Percentiles rank a stretch among this genome's conserved stretches.
Evolutionary conservation across 1,284 basidiomycete genomes (phyloP).

Genomic region (Apiotrichum akiyoshidainum): DNA sequence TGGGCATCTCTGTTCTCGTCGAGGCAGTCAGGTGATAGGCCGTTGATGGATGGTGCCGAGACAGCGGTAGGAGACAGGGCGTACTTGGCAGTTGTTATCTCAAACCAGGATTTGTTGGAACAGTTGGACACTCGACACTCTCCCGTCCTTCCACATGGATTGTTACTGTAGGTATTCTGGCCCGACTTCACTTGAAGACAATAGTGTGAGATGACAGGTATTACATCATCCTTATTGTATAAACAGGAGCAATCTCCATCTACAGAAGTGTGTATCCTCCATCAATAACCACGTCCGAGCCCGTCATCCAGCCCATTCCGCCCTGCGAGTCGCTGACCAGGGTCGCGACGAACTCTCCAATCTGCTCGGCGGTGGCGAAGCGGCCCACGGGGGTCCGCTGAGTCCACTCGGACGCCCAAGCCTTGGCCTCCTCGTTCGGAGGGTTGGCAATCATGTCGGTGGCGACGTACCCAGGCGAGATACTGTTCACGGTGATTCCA

Average conservation of each 20-base stretch:
- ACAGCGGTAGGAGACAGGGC: too few species aligned
- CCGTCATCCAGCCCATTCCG: constrained; percentile 44
- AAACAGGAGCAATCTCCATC: not conserved
- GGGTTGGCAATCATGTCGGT: constrained; percentile 50
- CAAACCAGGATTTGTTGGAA: too few species aligned
- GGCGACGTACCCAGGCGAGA: constrained; percentile 50
- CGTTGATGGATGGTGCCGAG: too few species aligned
- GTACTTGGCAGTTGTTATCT: too few species aligned
- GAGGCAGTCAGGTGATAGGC: too few species aligned
- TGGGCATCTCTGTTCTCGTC: too few species aligned
- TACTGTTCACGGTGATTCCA: constrained; percentile 46
- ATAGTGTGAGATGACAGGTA: too few species aligned
- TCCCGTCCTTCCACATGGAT: too few species aligned
- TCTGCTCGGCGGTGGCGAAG: constrained; percentile 42
- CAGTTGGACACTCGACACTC: too few species aligned
- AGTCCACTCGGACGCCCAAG: constrained; percentile 39
- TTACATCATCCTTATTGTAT: too few species aligned
- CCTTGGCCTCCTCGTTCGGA: constrained; percentile 23
- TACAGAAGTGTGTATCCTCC: constrained; percentile 32
- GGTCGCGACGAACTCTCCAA: constrained; percentile 43
- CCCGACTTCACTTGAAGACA: too few species aligned
- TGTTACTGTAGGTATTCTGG: too few species aligned
- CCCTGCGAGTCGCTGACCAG: constrained; percentile 33
- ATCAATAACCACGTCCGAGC: constrained; percentile 47
- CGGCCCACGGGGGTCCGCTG: constrained; percentile 40